Evolutionary conservation across 2,329 filamentous ascomycete species (phyloP), one percentile per base, ranked within the genome.

Genomic region (Colletotrichum plurivorum): DNA sequence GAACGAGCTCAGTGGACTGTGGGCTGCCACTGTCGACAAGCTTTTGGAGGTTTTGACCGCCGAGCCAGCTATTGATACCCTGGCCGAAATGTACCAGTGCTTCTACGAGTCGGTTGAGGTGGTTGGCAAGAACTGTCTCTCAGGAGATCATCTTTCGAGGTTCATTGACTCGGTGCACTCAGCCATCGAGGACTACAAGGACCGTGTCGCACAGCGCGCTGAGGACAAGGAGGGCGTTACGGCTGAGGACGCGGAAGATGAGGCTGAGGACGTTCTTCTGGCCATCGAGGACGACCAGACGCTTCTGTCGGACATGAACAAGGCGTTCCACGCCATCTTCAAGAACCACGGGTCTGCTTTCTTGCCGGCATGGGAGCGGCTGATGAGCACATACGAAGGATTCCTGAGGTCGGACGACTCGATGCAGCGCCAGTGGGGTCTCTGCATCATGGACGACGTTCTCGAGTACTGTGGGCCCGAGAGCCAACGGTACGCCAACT

Each of bases 1-100:
- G 3, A 89, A 90, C 69, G 90, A 97, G 76, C 90, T 98, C 63
- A 87, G 85, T n/a, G 88, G 89, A 51, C 88, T 99, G 56, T 99
- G 96, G 96, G 88, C 87, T 71, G 90, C 88, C 63, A 97, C 95
- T 4, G 91, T 96, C 10, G 93, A 94, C 75, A 98, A 97, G 83
- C 88, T 98, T 43, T 89, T 99, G 12, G 96, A 98, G 80, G 95
- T 98, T 2, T 87, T 99, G 46, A 94, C 92, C 71, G 95, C 95
- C 0, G 96, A 99, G 83, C 95, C 96, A 20, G 94, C 95, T 1
- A 95, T 99, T 68, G 96, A 99, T 75, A 97, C 96, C 0, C 88
- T 99, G 54, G 95, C 96, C 2, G 96, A 98, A 82, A 98, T 99
- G 94, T 99, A 98, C 82, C 95, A 98, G 81, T 99, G 96, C 84